phyloP scores from a whole-genome alignment of 2,329 filamentous ascomycete genomes.

The Uncinocarpus reesii region DNA sequence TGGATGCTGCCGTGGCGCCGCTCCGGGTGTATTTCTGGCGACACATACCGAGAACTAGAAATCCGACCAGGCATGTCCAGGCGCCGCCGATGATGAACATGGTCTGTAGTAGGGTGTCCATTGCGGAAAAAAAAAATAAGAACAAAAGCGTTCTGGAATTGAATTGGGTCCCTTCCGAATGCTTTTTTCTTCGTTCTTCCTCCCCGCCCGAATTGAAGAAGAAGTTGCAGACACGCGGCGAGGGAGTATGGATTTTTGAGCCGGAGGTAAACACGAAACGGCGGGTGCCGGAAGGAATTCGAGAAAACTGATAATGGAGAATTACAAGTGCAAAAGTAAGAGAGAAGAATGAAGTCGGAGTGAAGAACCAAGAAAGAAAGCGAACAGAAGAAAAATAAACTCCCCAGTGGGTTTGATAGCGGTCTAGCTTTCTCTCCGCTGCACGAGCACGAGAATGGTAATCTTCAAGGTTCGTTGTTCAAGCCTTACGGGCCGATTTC shows the following conservation, averaged over 20 bases:
- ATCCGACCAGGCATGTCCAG: constrained; percentile 18
- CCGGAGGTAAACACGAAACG: not conserved
- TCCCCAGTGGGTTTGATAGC: constrained; percentile 3
- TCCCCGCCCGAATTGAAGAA: no score
- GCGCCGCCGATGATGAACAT: constrained; percentile 17
- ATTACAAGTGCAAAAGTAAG: not conserved
- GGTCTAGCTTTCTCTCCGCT: constrained; percentile 9
- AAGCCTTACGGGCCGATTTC: not conserved
- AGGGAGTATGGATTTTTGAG: no score
- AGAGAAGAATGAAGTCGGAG: not conserved
- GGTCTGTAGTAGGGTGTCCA: constrained; percentile 16
- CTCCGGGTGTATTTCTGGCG: constrained; percentile 16
- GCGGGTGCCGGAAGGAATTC: not conserved
- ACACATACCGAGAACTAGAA: constrained; percentile 18
- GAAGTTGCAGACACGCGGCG: no score
- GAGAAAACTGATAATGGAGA: not conserved
- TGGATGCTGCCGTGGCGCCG: constrained; percentile 5
- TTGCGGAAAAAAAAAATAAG: no score
- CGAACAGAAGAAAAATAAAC: constrained; percentile 2
- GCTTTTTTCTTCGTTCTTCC: no score
- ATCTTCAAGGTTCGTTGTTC: constrained; percentile 11
- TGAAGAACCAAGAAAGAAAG: not conserved
- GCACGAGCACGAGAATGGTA: constrained; percentile 12
- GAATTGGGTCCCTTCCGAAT: no score
- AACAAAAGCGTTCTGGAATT: no score